Percentiles rank a stretch among this genome's conserved stretches.
Conservation (phyloP, 2,329 filamentous ascomycete species). For the Trichoderma hamatum region DNA sequence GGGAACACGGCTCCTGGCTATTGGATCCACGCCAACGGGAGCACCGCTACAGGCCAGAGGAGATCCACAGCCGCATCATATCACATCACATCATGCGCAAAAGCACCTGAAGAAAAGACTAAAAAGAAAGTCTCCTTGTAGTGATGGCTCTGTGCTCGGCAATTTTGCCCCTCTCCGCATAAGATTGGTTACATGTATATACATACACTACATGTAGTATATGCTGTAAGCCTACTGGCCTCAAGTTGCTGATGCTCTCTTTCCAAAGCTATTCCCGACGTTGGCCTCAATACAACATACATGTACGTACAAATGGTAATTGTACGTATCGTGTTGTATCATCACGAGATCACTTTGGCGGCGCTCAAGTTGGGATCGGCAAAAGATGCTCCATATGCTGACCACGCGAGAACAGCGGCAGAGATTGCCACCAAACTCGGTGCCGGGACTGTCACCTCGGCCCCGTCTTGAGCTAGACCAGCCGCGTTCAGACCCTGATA, state of each 20-base stretch:
- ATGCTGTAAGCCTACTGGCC: too few species aligned
- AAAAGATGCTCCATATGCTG: neutral
- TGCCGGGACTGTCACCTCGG: neutral
- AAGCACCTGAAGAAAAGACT: neutral
- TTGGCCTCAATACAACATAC: neutral
- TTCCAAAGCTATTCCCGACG: neutral
- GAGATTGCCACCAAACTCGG: neutral
- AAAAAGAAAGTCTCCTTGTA: neutral
- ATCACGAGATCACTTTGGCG: neutral
- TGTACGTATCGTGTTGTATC: neutral
- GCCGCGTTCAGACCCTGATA: conserved; percentile 2
- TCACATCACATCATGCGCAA: neutral
- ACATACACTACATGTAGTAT: neutral
- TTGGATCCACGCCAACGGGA: neutral
- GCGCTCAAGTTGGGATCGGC: conserved; percentile 18
- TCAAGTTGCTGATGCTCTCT: neutral
- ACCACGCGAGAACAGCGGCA: conserved; percentile 9
- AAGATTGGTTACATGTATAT: neutral
- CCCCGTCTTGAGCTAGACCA: neutral
- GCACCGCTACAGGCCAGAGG: neutral
- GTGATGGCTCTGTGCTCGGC: neutral
- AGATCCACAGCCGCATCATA: neutral
- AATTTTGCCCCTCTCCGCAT: neutral
- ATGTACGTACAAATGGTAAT: too few species aligned
- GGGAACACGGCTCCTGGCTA: neutral